Evolutionary conservation across 495 filamentous ascomycete species (phyloP).

Genomic region (Neurospora terricola): DNA sequence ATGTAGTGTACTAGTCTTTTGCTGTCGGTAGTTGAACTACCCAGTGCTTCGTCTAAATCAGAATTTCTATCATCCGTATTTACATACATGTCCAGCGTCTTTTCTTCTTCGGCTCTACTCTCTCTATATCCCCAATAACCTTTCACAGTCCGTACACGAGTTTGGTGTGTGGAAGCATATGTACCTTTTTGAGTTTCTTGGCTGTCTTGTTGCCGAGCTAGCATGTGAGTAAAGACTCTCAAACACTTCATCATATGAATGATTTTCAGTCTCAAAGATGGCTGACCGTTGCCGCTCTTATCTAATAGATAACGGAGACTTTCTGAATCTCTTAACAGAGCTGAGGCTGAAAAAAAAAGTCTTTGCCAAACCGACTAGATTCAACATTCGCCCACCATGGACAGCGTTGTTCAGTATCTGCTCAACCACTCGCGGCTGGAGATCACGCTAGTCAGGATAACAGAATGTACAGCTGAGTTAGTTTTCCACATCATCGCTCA

Average conservation of each 20-base stretch:
- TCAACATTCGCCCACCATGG: slow-evolving; percentile 4
- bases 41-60: background rate
- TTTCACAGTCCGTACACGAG: background rate
- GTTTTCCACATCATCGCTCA: slow-evolving; percentile 11
- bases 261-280: background rate
- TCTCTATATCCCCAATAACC: background rate
- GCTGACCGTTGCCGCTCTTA: background rate
- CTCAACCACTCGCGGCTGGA: slow-evolving; percentile 13
- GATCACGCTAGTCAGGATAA: slow-evolving; percentile 12
- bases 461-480: slow-evolving; percentile 9
- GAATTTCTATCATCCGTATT: background rate
- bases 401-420: slow-evolving; percentile 11
- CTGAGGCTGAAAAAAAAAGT: background rate
- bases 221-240: background rate
- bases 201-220: background rate
- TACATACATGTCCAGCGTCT: background rate
- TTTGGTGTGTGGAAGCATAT: background rate
- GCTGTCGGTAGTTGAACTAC: background rate
- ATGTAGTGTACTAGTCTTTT: background rate
- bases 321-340: background rate
- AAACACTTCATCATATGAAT: background rate
- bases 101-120: background rate
- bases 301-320: background rate
- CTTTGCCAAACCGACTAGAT: background rate
- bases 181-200: background rate